A percentile compares a stretch with the other conserved stretches of the same genome.
Evolutionary conservation across 345 rosid genomes (phyloP).

Genomic region (Gossypium mustelinum): DNA sequence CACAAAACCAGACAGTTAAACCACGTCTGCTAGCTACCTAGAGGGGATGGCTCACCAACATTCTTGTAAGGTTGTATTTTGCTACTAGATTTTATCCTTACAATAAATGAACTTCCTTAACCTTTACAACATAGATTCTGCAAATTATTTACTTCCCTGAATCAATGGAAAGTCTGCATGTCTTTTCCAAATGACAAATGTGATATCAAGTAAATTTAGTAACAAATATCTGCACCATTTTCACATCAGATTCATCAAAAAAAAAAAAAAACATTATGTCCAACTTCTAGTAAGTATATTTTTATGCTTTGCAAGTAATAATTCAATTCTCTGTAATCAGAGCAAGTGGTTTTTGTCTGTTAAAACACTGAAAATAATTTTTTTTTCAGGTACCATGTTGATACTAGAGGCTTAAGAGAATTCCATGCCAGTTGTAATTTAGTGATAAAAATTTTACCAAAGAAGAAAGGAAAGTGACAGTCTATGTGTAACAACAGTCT

Average conservation of each 20-base stretch:
- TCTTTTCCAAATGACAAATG: not conserved
- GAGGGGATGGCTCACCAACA: too few species aligned
- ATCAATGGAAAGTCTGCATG: not conserved
- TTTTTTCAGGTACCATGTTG: too few species aligned
- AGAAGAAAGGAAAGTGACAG: not conserved
- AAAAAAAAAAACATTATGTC: not conserved
- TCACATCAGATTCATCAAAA: not conserved
- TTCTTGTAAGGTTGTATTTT: not conserved
- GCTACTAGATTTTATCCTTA: not conserved
- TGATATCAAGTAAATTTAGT: not conserved
- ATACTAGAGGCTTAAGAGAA: too few species aligned
- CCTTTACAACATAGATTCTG: not conserved
- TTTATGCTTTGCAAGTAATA: too few species aligned
- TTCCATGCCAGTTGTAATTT: not conserved
- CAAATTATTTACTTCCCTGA: not conserved
- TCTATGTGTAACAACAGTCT: not conserved
- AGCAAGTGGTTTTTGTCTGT: not conserved
- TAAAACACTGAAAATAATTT: too few species aligned
- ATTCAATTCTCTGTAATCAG: not conserved
- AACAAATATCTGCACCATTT: too few species aligned
- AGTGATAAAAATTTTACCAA: not conserved
- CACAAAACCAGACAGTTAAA: too few species aligned
- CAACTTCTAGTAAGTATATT: not conserved
- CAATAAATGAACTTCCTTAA: not conserved
- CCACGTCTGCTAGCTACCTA: too few species aligned